Evolutionary conservation across 169 alveolate genomes (phyloP).

Genomic region (Cryptosporidium ubiquitum): DNA sequence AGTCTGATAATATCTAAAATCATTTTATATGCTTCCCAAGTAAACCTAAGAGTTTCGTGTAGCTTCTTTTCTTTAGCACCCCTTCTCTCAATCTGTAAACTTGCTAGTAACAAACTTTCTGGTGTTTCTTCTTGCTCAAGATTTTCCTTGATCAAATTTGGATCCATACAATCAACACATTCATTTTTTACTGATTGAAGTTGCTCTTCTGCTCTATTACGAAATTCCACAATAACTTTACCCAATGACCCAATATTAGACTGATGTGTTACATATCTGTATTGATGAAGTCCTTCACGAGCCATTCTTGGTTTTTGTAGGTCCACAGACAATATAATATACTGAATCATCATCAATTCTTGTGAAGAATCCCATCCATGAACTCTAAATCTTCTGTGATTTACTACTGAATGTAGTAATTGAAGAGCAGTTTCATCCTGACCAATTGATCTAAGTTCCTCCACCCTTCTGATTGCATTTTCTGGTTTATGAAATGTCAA

Average conservation of each 20-base stretch:
- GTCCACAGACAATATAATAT: constrained; percentile 88
- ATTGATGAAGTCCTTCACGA: constrained; percentile 91
- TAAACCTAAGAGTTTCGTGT: constrained; percentile 88
- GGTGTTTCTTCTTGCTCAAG: constrained; percentile 84
- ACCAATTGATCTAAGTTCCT: constrained; percentile 89
- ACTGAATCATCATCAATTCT: constrained; percentile 90
- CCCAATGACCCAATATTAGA: constrained; percentile 90
- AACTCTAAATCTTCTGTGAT: constrained; percentile 85
- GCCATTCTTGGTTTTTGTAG: constrained; percentile 89
- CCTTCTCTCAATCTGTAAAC: constrained; percentile 86
- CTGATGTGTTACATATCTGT: constrained; percentile 89
- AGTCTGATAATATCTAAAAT: constrained; percentile 93
- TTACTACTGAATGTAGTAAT: constrained; percentile 88
- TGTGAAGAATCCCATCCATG: constrained; percentile 92
- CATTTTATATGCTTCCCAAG: constrained; percentile 95
- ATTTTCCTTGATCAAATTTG: constrained; percentile 46
- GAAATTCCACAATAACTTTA: constrained; percentile 88
- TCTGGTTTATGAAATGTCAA: constrained; percentile 90
- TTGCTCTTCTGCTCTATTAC: constrained; percentile 89
- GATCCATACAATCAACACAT: constrained; percentile 71
- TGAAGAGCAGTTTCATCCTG: constrained; percentile 91
- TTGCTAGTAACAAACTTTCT: constrained; percentile 85
- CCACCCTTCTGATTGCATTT: constrained; percentile 91
- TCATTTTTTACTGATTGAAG: constrained; percentile 83
- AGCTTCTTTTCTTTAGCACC: constrained; percentile 83